Conservation (phyloP, 2,329 filamentous ascomycete species). For the Scleromitrula shiraiana region DNA sequence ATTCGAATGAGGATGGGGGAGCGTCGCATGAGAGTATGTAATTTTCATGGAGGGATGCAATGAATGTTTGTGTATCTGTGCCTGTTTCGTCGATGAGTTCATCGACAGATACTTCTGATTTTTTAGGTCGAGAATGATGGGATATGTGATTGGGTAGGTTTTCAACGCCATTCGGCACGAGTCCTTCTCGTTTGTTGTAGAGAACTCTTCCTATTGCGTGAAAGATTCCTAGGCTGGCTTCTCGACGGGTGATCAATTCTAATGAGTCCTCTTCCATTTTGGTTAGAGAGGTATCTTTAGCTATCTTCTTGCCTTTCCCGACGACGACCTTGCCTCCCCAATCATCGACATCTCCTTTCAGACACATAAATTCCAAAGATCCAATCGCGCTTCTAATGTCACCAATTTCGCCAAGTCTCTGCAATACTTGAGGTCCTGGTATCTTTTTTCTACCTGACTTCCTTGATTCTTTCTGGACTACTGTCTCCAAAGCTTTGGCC, state of each 20-base stretch:
- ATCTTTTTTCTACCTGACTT: constrained; percentile 67
- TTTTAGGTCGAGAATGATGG: constrained; percentile 49
- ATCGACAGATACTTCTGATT: constrained; percentile 61
- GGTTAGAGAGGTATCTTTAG: constrained; percentile 44
- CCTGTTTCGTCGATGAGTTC: constrained; percentile 86
- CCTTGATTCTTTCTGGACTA: constrained; percentile 78
- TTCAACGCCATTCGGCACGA: constrained; percentile 39
- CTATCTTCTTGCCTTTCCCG: constrained; percentile 35
- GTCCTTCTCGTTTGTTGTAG: constrained; percentile 81
- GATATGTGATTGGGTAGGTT: constrained; percentile 51
- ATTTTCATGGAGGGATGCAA: constrained; percentile 88
- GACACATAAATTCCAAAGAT: constrained; percentile 83
- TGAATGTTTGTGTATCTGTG: constrained; percentile 83
- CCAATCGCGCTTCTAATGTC: constrained; percentile 91
- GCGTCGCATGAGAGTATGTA: constrained; percentile 76
- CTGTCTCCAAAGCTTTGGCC: constrained; percentile 70
- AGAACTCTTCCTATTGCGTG: constrained; percentile 94
- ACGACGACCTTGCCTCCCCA: constrained; percentile 70
- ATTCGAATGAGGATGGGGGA: constrained; percentile 39
- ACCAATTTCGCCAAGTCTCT: constrained; percentile 74
- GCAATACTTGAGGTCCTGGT: constrained; percentile 71
- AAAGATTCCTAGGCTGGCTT: constrained; percentile 87
- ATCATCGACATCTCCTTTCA: constrained; percentile 69
- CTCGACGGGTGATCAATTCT: constrained; percentile 74
- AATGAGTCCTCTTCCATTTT: constrained; percentile 72